phyloP scores from a whole-genome alignment of 2,329 filamentous ascomycete genomes.

The Trichoderma gracile region DNA sequence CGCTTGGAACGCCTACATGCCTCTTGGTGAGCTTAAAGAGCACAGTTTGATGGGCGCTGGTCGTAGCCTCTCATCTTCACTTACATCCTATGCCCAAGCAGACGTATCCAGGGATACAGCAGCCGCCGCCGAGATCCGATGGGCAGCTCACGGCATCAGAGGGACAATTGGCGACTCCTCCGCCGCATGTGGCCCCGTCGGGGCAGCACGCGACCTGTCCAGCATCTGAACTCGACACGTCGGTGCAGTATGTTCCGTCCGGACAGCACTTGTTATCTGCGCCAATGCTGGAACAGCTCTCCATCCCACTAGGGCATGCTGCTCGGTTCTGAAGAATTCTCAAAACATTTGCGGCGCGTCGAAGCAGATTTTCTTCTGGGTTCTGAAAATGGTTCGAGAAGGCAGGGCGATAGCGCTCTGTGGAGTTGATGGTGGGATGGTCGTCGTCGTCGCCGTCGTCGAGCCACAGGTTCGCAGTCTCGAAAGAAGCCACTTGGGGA shows the following conservation, averaged over 20 bases:
- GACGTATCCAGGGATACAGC: slow-evolving; percentile 70
- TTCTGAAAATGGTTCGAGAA: slow-evolving; percentile 51
- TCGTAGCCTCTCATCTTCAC: slow-evolving; percentile 33
- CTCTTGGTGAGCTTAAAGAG: not conserved
- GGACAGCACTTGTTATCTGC: slow-evolving; percentile 73
- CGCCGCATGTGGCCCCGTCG: slow-evolving; percentile 61
- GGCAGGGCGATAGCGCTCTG: slow-evolving; percentile 47
- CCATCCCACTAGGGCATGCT: slow-evolving; percentile 69
- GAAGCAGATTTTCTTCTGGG: slow-evolving; percentile 37
- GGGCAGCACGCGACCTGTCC: slow-evolving; percentile 77
- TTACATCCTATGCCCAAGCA: slow-evolving; percentile 72
- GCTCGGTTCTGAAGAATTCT: slow-evolving; percentile 56
- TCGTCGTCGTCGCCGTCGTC: slow-evolving; percentile 34
- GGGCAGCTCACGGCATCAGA: slow-evolving; percentile 65
- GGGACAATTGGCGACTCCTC: slow-evolving; percentile 62
- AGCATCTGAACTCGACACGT: slow-evolving; percentile 60
- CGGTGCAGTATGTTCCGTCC: slow-evolving; percentile 64
- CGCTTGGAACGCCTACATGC: slow-evolving; percentile 38
- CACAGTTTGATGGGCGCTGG: not conserved
- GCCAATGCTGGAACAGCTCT: slow-evolving; percentile 63
- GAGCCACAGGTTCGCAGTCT: slow-evolving; percentile 37
- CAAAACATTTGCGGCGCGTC: slow-evolving; percentile 50
- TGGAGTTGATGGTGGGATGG: slow-evolving; percentile 28
- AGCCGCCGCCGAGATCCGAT: slow-evolving; percentile 67
- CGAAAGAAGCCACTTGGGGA: slow-evolving; percentile 33